Conservation (phyloP, 257 asterid genomes). For the Oldenlandia corymbosa region DNA sequence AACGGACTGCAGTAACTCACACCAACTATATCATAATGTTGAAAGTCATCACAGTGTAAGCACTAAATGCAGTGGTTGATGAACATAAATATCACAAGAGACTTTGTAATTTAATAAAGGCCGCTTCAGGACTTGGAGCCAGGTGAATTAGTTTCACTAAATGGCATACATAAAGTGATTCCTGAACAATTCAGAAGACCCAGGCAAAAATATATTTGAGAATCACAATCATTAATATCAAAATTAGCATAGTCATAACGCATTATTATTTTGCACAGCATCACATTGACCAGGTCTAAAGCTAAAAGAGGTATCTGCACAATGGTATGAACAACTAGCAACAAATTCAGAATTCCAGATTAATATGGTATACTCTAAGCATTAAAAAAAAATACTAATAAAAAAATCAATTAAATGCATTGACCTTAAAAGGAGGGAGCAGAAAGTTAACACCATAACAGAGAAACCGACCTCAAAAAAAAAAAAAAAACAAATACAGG, state of each 20-base stretch:
- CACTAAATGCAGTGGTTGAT: not conserved
- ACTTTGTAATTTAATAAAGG: no score
- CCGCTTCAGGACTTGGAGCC: no score
- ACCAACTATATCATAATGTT: not conserved
- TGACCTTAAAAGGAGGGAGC: not conserved
- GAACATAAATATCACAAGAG: not conserved
- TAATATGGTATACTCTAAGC: no score
- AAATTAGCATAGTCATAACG: not conserved
- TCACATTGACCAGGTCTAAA: not conserved
- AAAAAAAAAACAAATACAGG: not conserved
- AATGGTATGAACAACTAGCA: no score
- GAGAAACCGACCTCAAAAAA: no score
- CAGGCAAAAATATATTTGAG: not conserved
- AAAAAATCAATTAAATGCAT: no score
- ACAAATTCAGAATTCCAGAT: no score
- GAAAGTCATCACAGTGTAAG: not conserved
- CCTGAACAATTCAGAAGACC: not conserved
- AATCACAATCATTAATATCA: not conserved
- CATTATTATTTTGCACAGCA: conserved; percentile 2
- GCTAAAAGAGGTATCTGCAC: not conserved
- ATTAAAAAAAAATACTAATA: no score
- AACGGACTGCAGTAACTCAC: not conserved
- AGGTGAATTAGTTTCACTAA: not conserved
- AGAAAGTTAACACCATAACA: not conserved
- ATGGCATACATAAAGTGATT: not conserved